Percentiles rank a stretch among this genome's conserved stretches.
Conservation (phyloP, 2,329 filamentous ascomycete species). For the Fusarium staphyleae region DNA sequence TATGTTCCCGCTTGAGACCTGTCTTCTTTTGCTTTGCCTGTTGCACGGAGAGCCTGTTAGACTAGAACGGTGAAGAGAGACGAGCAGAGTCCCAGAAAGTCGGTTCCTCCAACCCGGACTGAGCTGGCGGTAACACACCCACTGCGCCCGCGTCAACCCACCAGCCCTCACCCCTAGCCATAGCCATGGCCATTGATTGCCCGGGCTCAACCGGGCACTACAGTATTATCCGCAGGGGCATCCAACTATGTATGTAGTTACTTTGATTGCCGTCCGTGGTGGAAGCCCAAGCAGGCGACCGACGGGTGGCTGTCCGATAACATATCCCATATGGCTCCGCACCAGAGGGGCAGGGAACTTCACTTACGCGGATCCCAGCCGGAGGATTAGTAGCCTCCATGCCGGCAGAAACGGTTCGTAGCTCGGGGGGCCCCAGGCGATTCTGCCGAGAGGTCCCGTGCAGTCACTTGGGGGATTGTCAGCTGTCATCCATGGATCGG, state of each 20-base stretch:
- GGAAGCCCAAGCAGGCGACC: background rate
- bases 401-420: conserved; percentile 9
- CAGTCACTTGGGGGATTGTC: background rate
- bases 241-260: too few species aligned
- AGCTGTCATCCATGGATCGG: conserved; percentile 9
- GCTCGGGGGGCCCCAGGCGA: conserved; percentile 6
- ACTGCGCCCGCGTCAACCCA: conserved; percentile 9
- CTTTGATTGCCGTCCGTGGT: background rate
- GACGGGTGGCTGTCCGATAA: background rate
- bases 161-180: conserved; percentile 8
- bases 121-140: conserved; percentile 18
- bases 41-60: conserved; percentile 22
- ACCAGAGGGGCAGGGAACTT: conserved; percentile 4
- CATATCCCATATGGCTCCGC: background rate
- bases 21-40: conserved; percentile 5
- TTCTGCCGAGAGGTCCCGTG: conserved; percentile 13
- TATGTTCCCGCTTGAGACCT: conserved; percentile 14
- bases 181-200: background rate
- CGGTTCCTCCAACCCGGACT: conserved; percentile 7
- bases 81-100: conserved; percentile 7
- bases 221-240: conserved; percentile 16
- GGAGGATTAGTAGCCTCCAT: conserved; percentile 26
- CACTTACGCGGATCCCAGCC: conserved; percentile 29
- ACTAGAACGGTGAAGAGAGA: conserved; percentile 2
- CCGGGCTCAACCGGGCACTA: background rate